Base-by-base conservation (phyloP, 768 basidiomycete genomes). In the Pleurotus giganteus region DNA sequence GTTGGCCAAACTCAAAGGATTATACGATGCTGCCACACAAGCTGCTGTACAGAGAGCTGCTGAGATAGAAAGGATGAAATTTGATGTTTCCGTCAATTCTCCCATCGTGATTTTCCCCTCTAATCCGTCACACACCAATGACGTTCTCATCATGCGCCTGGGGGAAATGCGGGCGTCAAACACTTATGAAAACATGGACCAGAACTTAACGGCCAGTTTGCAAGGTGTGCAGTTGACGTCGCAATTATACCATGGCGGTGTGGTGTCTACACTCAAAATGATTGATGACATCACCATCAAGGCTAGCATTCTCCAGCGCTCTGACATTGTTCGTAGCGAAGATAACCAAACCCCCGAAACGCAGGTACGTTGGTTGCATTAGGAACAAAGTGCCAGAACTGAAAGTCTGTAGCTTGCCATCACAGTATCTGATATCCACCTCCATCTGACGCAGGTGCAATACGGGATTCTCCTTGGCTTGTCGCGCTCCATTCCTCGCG, bases 21-120 rank as follows among this genome's bases (percentile, higher is more conserved):
- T 98, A 9, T 98, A 98, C 60, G 96, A 99, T 69, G 85, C 94
- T 17, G 94, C 96, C 9, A 90, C 92, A 2, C 86, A 91, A 65
- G 96, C 84, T 19, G 97, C 97, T 34, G 94, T 91, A 23, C 92
- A 98, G 66, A 79, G 82, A 45, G 97, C 94, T 4, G 85, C 92
- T n/a, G 91, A 91, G 68, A 89, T 95, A n/a, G 87, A 91, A 61
- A 83, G 86, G 49, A 94, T 98, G 90, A 84, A 91, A 67, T 98
- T 94, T 71, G 83, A 93, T 55, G 67, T 98, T n/a, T 84, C 86
- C 23, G 76, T 98, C 64, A 92, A 89, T 71, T 88, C 94, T 0
- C 97, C 97, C 0, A 98, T 99, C 60, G 68, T 98, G 44, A 76
- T 96, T 23, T 86, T 98, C 65, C 97, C 97, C 9, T 80, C 83